phyloP scores from a whole-genome alignment of 1,139 yeast species.

The Magnusiomyces clavatus region DNA sequence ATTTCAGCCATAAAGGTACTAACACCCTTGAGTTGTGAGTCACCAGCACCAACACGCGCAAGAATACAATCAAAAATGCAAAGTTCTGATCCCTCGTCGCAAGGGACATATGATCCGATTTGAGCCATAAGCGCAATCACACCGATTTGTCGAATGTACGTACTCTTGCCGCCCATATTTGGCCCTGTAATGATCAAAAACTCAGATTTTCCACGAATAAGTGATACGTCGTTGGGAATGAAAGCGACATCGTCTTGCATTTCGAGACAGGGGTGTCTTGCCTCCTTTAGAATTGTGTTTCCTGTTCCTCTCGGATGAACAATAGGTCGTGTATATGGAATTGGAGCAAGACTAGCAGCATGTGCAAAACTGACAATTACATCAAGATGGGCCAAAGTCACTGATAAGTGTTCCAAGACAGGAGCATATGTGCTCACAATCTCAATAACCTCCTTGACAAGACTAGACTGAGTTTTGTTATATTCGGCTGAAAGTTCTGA shows the following conservation, averaged over 20 bases:
- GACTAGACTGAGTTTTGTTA: slow-evolving; percentile 61
- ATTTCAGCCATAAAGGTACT: slow-evolving; percentile 98
- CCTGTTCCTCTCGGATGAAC: slow-evolving; percentile 50
- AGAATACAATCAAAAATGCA: slow-evolving; percentile 84
- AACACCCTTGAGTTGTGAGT: slow-evolving; percentile 91
- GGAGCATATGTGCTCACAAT: slow-evolving; percentile 77
- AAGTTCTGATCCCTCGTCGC: slow-evolving; percentile 51
- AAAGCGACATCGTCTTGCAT: slow-evolving; percentile 82
- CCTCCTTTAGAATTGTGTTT: slow-evolving; percentile 50
- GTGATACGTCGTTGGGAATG: slow-evolving; percentile 74
- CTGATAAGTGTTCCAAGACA: slow-evolving; percentile 59
- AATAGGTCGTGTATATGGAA: slow-evolving; percentile 68
- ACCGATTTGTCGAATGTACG: slow-evolving; percentile 88
- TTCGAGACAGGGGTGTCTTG: slow-evolving; percentile 92
- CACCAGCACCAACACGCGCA: slow-evolving; percentile 98
- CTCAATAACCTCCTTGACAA: slow-evolving; percentile 73
- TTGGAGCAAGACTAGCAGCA: slow-evolving; percentile 75
- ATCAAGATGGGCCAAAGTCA: slow-evolving; percentile 66
- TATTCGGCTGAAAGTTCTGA: slow-evolving; percentile 56
- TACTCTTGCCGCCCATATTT: slow-evolving; percentile 97
- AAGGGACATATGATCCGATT: slow-evolving; percentile 87
- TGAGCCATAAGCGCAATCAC: slow-evolving; percentile 86
- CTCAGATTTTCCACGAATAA: slow-evolving; percentile 46
- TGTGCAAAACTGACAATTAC: slow-evolving; percentile 82
- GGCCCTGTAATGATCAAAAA: slow-evolving; percentile 92